These are phyloP conservation scores for Coemansia sp. DNA, from an alignment of 192 early-diverging fungal species.

Conservation along the genomic window DNA sequence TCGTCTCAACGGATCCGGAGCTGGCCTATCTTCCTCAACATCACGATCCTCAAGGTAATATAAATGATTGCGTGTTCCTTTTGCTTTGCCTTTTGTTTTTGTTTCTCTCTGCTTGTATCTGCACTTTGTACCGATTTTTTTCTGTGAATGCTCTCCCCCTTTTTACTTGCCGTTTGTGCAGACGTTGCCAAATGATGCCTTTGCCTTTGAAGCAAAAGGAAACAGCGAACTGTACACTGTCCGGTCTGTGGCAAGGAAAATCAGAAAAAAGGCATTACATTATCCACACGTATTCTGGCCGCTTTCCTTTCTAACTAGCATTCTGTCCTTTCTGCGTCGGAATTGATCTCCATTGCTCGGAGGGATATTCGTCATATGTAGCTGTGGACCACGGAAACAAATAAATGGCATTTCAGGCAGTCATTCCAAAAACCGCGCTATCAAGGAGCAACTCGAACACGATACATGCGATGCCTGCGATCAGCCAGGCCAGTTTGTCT, in stretches of 20 bases:
- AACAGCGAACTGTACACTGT: too few species aligned
- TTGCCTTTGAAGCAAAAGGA: too few species aligned
- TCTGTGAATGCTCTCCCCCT: neutral
- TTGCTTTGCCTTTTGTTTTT: neutral
- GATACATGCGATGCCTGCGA: slow-evolving; percentile 52
- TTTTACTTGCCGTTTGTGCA: too few species aligned
- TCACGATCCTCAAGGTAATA: slow-evolving; percentile 3
- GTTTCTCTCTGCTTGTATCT: neutral
- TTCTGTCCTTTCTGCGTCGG: neutral
- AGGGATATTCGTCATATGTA: neutral
- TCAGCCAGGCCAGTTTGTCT: slow-evolving; percentile 49
- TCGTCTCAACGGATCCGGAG: neutral
- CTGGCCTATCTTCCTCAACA: neutral
- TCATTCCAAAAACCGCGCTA: neutral
- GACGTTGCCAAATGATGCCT: too few species aligned
- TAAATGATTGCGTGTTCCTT: neutral
- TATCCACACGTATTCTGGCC: neutral
- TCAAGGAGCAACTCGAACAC: slow-evolving; percentile 17
- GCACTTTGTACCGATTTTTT: neutral
- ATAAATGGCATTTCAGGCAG: slow-evolving; percentile 8
- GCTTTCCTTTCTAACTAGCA: neutral
- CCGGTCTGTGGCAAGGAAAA: too few species aligned
- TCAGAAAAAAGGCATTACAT: too few species aligned
- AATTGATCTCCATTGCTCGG: neutral
- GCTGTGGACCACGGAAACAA: slow-evolving; percentile 10